Evolutionary conservation across 2,329 filamentous ascomycete species (phyloP), one percentile per base, ranked within the genome.

Genomic region (Cladorrhinum sp.): DNA sequence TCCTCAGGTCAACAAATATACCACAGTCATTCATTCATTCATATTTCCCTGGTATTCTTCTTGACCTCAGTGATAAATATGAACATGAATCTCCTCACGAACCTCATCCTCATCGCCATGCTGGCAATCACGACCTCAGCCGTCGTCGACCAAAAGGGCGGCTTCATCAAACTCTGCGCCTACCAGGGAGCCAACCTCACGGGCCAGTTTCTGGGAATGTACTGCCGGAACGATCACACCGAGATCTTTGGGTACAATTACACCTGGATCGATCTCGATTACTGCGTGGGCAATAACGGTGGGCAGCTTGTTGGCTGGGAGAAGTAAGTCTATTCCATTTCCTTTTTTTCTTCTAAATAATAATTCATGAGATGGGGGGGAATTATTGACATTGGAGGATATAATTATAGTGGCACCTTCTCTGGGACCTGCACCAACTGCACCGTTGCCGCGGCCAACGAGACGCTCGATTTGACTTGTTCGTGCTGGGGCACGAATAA

Each of bases 221-320:
- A 76, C 65, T 78, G 76, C 69, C 73, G 74, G 60, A 75, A 76
- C 55, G 64, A 74, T 49, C 64, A 76, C 63, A 70, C 67, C 62
- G 68, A 62, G 1, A 48, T 68, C 5, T 77, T 69, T 59, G 71
- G 68, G 21, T 78, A 76, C 66, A 74, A 76, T 57, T 78, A 76
- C 73, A 73, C 75, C 12, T 76, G 72, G 73, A 71, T 78, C 61
- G 69, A 78, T 46, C 73, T 76, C 18, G 70, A 74, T 49, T 54
- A 65, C 55, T 74, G 72, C 49, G 48, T 73, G 5, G 67, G 65
- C 18, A 74, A 73, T 61, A 63, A 65, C 21, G 62, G 39, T 18
- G 69, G 71, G 9, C 48, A 58, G 7, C 67, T 74, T 5, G 36
- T 65, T 8, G 48, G 63, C 8, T 65, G 56, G 5, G 57, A 62